These are phyloP conservation scores for Pugionium cornutum DNA, from an alignment of 345 rosid genomes.

Conservation along the genomic window DNA sequence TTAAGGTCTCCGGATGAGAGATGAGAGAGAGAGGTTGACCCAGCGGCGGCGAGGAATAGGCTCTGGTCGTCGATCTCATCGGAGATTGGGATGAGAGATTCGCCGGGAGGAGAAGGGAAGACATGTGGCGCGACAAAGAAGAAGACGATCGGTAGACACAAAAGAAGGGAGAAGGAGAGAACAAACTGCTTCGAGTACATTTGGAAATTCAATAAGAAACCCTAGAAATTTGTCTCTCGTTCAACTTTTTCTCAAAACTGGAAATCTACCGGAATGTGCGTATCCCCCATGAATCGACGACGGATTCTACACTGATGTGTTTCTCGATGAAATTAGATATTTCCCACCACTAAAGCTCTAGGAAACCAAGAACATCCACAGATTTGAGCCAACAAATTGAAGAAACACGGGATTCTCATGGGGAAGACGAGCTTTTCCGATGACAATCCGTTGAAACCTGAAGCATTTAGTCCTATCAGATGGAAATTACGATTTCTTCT, in stretches of 20 bases:
- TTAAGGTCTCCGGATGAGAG: not conserved
- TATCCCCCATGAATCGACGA: slow-evolving; percentile 5
- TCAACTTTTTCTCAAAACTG: not conserved
- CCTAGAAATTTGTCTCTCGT: not conserved
- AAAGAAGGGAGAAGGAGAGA: slow-evolving; percentile 12
- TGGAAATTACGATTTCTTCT: slow-evolving; percentile 12
- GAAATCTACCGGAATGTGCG: slow-evolving; percentile 30
- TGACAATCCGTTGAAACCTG: not conserved
- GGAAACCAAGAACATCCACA: slow-evolving; percentile 9
- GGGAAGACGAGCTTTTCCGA: not conserved
- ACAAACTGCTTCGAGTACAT: slow-evolving; percentile 16
- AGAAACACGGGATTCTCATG: not conserved
- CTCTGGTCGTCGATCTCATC: slow-evolving; percentile 28
- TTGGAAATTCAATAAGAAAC: not conserved
- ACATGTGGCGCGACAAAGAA: slow-evolving; percentile 15
- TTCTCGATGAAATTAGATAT: slow-evolving; percentile 11
- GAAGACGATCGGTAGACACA: slow-evolving; percentile 21
- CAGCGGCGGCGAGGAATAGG: slow-evolving; percentile 9
- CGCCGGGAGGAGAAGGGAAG: slow-evolving; percentile 15
- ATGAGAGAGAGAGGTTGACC: not conserved
- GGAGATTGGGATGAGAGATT: slow-evolving; percentile 14
- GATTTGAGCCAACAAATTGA: slow-evolving; percentile 1
- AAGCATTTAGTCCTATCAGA: not conserved
- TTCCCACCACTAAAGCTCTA: slow-evolving; percentile 5
- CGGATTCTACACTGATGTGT: not conserved